Evolutionary conservation across 371 early-diverging fungal species (phyloP).

Genomic region (Mortierella sp.): DNA sequence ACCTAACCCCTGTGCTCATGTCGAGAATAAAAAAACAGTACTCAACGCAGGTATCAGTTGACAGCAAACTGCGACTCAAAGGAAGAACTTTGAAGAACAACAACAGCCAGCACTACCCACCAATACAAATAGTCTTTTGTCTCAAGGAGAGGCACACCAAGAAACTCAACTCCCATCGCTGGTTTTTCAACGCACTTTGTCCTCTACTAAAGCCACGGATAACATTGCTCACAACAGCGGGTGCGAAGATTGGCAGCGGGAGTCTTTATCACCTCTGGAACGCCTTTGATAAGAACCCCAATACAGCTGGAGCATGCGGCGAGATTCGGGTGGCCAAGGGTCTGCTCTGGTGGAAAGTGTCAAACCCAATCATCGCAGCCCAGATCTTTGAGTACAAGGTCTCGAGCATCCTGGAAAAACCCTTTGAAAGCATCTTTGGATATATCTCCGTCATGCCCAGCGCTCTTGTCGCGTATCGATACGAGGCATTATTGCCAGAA

Average conservation of each 20-base stretch:
- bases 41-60: constrained; percentile 85
- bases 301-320: constrained; percentile 95
- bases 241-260: constrained; percentile 85
- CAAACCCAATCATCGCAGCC: constrained; percentile 92
- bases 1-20: no score
- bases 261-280: constrained; percentile 93
- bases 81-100: constrained; percentile 58
- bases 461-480: constrained; percentile 92
- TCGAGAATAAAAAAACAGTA: constrained; percentile 73
- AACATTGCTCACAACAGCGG: constrained; percentile 93
- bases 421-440: constrained; percentile 89
- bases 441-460: constrained; percentile 92
- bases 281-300: constrained; percentile 87
- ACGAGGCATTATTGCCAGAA: constrained; percentile 73
- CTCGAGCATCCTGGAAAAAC: constrained; percentile 94
- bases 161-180: constrained; percentile 96
- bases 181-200: constrained; percentile 96
- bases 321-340: constrained; percentile 93
- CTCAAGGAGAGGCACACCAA: constrained; percentile 90
- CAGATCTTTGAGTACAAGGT: constrained; percentile 96
- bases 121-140: constrained; percentile 91
- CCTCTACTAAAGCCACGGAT: constrained; percentile 84
- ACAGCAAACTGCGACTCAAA: constrained; percentile 69
- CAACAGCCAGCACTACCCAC: constrained; percentile 79
- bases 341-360: constrained; percentile 70